A percentile compares a stretch with the other conserved stretches of the same genome.
Conservation (phyloP, 2,329 filamentous ascomycete genomes). For the Beauveria varroae region DNA sequence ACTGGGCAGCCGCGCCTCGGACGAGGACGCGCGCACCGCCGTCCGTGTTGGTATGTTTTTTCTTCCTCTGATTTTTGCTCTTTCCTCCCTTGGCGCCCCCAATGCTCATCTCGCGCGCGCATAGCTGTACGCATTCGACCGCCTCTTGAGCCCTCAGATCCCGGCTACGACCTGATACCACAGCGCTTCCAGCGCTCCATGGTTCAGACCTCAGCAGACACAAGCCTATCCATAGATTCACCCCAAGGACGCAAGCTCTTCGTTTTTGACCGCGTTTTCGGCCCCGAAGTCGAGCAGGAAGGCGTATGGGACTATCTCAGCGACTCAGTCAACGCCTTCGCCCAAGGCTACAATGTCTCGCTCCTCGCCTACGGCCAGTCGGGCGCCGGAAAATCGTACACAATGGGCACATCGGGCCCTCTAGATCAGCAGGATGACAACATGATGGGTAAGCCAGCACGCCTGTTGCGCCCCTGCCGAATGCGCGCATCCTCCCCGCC, state of each 20-base stretch:
- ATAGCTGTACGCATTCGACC: constrained; percentile 89
- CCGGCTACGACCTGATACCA: constrained; percentile 89
- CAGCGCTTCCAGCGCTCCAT: constrained; percentile 91
- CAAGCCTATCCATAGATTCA: constrained; percentile 80
- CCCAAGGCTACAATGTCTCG: constrained; percentile 97
- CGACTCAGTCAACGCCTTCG: constrained; percentile 82
- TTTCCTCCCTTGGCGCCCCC: not conserved
- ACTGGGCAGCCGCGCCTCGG: constrained; percentile 72
- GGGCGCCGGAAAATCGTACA: constrained; percentile 95
- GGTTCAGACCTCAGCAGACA: constrained; percentile 81
- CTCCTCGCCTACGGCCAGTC: constrained; percentile 96
- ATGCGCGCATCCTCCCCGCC: constrained; percentile 12
- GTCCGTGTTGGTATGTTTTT: constrained; percentile 85
- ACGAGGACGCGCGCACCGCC: constrained; percentile 83
- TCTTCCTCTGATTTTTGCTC: not conserved
- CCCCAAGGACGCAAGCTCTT: constrained; percentile 91
- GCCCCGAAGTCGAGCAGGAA: constrained; percentile 73
- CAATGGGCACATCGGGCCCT: constrained; percentile 93
- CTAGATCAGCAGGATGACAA: constrained; percentile 63
- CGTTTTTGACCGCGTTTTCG: constrained; percentile 92
- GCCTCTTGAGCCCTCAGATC: constrained; percentile 73
- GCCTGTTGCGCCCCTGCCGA: not conserved
- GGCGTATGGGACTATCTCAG: constrained; percentile 91
- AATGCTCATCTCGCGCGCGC: not conserved
- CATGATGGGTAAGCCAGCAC: constrained; percentile 62